A percentile compares a stretch with the other conserved stretches of the same genome.
phyloP scores from a whole-genome alignment of 345 rosid genomes.

The Citrus hindsii region DNA sequence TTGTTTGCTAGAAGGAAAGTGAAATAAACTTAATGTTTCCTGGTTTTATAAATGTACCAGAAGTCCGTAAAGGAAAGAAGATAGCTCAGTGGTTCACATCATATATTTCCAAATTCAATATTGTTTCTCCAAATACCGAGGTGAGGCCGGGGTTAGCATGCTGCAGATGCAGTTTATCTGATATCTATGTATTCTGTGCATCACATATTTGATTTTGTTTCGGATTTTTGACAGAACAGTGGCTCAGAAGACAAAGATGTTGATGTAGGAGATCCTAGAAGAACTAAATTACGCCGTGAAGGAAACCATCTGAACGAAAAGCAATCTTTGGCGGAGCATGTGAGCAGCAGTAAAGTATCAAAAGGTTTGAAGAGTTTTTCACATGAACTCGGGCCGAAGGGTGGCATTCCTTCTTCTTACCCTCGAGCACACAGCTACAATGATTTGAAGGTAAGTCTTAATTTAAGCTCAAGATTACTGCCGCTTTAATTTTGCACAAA shows the following conservation, averaged over 20 bases:
- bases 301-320: constrained; percentile 20
- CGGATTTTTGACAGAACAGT: constrained; percentile 36
- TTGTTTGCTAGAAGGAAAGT: not conserved
- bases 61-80: constrained; percentile 50
- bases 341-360: constrained; percentile 31
- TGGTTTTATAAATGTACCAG: constrained; percentile 24
- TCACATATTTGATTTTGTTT: constrained; percentile 2
- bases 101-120: constrained; percentile 39
- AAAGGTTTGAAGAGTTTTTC: constrained; percentile 69
- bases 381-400: constrained; percentile 70
- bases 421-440: constrained; percentile 72
- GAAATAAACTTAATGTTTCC: constrained; percentile 4
- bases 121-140: constrained; percentile 38
- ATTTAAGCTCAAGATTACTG: not conserved
- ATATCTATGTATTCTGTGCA: not conserved
- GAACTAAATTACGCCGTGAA: constrained; percentile 20
- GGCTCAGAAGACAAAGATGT: constrained; percentile 26
- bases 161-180: not conserved
- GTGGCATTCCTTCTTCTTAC: constrained; percentile 46
- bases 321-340: constrained; percentile 27
- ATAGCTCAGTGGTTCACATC: constrained; percentile 58
- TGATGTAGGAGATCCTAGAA: constrained; percentile 28
- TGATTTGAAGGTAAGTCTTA: constrained; percentile 50
- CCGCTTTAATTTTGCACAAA: not conserved
- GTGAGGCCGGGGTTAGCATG: constrained; percentile 21